These are phyloP conservation scores for Neurospora tetraspora DNA, from an alignment of 495 filamentous ascomycete genomes.

Conservation along the genomic window DNA sequence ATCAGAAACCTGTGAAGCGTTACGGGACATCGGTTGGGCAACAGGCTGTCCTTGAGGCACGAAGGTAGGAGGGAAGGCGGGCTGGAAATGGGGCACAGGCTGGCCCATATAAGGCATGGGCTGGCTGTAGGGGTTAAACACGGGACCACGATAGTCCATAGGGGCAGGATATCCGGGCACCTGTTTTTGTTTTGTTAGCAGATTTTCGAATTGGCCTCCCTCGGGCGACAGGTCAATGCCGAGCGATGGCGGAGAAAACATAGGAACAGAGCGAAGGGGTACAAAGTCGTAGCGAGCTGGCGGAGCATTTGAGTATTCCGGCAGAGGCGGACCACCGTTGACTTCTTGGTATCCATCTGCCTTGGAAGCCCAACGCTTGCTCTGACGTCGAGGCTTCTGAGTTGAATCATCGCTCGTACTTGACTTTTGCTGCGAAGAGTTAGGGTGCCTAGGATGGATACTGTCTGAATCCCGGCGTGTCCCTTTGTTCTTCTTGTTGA, in stretches of 20 bases:
- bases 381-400: constrained; percentile 26
- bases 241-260: constrained; percentile 27
- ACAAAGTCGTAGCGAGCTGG: constrained; percentile 16
- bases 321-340: constrained; percentile 10
- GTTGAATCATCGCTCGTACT: constrained; percentile 12
- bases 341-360: constrained; percentile 12
- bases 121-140: constrained; percentile 28
- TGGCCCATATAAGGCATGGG: constrained; percentile 38
- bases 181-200: constrained; percentile 60
- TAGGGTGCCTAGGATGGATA: constrained; percentile 24
- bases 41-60: constrained; percentile 40
- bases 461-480: constrained; percentile 35
- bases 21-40: constrained; percentile 67
- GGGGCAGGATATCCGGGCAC: constrained; percentile 34
- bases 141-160: constrained; percentile 25
- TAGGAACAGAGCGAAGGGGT: constrained; percentile 21
- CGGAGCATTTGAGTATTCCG: constrained; percentile 16
- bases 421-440: constrained; percentile 20
- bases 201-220: constrained; percentile 59
- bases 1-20: constrained; percentile 70
- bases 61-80: constrained; percentile 35
- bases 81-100: constrained; percentile 31
- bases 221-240: constrained; percentile 55
- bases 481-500: constrained; percentile 30
- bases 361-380: constrained; percentile 30